A percentile compares a stretch with the other conserved stretches of the same genome.
Conservation (phyloP, 2,329 filamentous ascomycete species). For the Grosmannia serpens region DNA sequence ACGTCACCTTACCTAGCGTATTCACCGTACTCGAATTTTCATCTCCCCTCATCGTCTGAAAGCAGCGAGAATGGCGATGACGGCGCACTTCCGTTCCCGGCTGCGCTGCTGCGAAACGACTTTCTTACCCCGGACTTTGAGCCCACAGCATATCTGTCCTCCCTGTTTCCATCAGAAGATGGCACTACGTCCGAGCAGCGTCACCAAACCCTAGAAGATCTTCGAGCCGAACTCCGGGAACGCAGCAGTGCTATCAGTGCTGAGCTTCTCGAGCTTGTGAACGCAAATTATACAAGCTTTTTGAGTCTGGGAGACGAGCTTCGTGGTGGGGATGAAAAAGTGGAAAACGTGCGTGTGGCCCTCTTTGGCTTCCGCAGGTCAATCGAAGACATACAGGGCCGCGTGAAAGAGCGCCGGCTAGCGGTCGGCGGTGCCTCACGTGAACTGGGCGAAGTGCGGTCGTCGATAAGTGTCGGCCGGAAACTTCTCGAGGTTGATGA, state of each 20-base stretch:
- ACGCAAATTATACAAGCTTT: slow-evolving; percentile 89
- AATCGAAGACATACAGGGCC: slow-evolving; percentile 59
- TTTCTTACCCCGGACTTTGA: slow-evolving; percentile 73
- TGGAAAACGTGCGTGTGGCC: slow-evolving; percentile 81
- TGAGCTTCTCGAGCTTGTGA: slow-evolving; percentile 89
- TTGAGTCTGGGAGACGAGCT: slow-evolving; percentile 71
- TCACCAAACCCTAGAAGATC: slow-evolving; percentile 91
- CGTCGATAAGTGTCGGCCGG: slow-evolving; percentile 49
- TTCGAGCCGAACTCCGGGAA: slow-evolving; percentile 74
- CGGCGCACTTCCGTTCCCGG: slow-evolving; percentile 73
- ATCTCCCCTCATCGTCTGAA: slow-evolving; percentile 29
- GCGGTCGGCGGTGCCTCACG: slow-evolving; percentile 52
- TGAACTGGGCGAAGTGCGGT: slow-evolving; percentile 55
- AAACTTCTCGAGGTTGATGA: slow-evolving; percentile 58
- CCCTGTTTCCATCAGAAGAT: slow-evolving; percentile 18
- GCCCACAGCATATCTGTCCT: slow-evolving; percentile 65
- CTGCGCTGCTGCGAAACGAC: slow-evolving; percentile 68
- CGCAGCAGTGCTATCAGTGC: slow-evolving; percentile 68
- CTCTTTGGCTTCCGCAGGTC: slow-evolving; percentile 77
- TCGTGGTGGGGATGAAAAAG: slow-evolving; percentile 77
- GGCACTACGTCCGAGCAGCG: slow-evolving; percentile 51
- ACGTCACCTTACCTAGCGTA: slow-evolving; percentile 11
- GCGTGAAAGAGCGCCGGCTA: slow-evolving; percentile 49
- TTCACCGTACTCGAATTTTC: slow-evolving; percentile 26
- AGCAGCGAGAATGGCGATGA: slow-evolving; percentile 45